Percentiles rank a stretch among this genome's conserved stretches.
Conservation (phyloP, 1,139 yeast genomes). For the Pichia sp. region DNA sequence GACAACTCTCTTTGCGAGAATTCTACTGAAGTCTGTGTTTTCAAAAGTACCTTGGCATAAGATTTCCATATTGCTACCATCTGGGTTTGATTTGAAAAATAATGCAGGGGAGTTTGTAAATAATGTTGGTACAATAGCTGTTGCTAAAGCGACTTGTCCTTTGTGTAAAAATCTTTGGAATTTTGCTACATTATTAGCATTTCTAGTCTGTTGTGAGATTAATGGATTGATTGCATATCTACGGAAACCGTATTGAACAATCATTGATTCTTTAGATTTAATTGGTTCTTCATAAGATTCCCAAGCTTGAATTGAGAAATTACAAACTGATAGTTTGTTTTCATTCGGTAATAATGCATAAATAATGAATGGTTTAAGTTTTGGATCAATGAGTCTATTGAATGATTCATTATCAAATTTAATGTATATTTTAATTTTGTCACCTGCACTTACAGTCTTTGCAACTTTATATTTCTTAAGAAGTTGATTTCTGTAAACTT, state of each 20-base stretch:
- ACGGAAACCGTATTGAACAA: constrained; percentile 92
- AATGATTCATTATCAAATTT: constrained; percentile 53
- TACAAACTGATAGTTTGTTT: constrained; percentile 76
- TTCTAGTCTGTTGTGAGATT: constrained; percentile 73
- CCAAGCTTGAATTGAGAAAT: constrained; percentile 80
- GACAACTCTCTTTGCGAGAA: constrained; percentile 80
- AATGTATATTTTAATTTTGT: constrained; percentile 52
- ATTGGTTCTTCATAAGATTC: constrained; percentile 83
- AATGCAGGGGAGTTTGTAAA: constrained; percentile 81
- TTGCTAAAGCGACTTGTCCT: constrained; percentile 71
- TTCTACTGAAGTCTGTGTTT: constrained; percentile 79
- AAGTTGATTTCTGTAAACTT: constrained; percentile 68
- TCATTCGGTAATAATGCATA: constrained; percentile 81
- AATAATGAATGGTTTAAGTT: constrained; percentile 47
- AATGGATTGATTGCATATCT: constrained; percentile 80
- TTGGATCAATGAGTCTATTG: constrained; percentile 37
- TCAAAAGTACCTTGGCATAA: constrained; percentile 88
- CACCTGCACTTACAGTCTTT: constrained; percentile 63
- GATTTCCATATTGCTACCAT: constrained; percentile 48
- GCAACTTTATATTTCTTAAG: constrained; percentile 54
- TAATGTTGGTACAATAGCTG: constrained; percentile 84
- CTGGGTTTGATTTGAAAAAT: constrained; percentile 44
- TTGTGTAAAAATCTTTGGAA: constrained; percentile 78
- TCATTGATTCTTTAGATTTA: constrained; percentile 68
- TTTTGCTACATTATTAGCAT: constrained; percentile 81